Evolutionary conservation across 2,329 filamentous ascomycete genomes (phyloP).

Genomic region (Aspergillus tubingensis): DNA sequence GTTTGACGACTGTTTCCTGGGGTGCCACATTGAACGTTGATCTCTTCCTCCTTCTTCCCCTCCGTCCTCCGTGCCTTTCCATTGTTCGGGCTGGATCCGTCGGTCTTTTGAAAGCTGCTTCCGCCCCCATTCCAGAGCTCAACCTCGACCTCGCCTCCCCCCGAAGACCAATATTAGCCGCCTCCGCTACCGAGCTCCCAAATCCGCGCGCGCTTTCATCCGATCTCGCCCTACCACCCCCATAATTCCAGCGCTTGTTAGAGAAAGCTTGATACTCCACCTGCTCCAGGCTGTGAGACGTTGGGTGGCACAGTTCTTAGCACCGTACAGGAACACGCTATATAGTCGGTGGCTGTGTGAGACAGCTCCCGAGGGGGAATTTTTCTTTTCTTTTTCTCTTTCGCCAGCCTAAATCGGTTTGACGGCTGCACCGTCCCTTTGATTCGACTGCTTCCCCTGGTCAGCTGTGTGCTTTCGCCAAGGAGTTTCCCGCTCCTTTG

Average conservation of each 20-base stretch:
- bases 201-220: conserved; percentile 19
- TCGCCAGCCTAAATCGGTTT: conserved; percentile 10
- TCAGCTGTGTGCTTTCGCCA: conserved; percentile 1
- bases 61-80: conserved; percentile 10
- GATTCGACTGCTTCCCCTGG: conserved; percentile 4
- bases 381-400: background rate
- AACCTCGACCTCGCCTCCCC: conserved; percentile 1
- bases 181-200: conserved; percentile 14
- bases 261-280: conserved; percentile 16
- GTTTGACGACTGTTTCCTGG: conserved; percentile 14
- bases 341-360: conserved; percentile 19
- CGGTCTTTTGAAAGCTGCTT: conserved; percentile 1
- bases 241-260: conserved; percentile 8
- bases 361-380: conserved; percentile 2
- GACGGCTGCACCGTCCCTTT: background rate
- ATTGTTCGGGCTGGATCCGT: conserved; percentile 13
- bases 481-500: background rate
- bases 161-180: conserved; percentile 19
- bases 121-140: conserved; percentile 11
- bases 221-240: conserved; percentile 10
- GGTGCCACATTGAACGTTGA: conserved; percentile 17
- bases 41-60: background rate
- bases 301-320: conserved; percentile 14
- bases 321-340: conserved; percentile 2
- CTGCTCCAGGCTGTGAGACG: conserved; percentile 11